phyloP scores from a whole-genome alignment of 345 rosid species.

The Aethionema arabicum region DNA sequence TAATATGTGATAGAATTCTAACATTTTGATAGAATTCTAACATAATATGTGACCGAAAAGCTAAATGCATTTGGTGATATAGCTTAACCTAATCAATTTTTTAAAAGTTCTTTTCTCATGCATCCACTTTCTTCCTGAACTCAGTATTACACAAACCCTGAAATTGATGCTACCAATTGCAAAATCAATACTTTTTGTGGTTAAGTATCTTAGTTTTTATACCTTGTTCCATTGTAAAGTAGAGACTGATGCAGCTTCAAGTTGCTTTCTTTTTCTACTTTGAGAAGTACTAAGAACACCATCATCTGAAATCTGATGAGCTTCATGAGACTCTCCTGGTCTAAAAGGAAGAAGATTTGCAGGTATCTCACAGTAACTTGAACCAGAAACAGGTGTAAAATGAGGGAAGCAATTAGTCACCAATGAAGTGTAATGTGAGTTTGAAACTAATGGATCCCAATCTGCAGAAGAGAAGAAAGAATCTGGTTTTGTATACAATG shows the following conservation, averaged over 20 bases:
- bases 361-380: constrained; percentile 51
- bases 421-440: constrained; percentile 51
- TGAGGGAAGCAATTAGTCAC: constrained; percentile 48
- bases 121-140: too few species aligned
- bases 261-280: constrained; percentile 58
- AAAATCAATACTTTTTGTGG: too few species aligned
- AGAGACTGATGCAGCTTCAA: constrained; percentile 43
- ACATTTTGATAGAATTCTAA: too few species aligned
- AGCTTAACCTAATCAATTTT: too few species aligned
- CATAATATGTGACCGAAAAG: too few species aligned
- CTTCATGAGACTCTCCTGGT: constrained; percentile 44
- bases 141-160: too few species aligned
- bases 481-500: constrained; percentile 46
- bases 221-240: constrained; percentile 59
- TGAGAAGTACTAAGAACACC: constrained; percentile 47
- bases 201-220: not conserved
- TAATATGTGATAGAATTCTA: too few species aligned
- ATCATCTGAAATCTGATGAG: constrained; percentile 53
- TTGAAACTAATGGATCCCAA: constrained; percentile 75
- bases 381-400: constrained; percentile 51
- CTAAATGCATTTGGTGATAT: too few species aligned
- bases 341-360: constrained; percentile 54
- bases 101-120: too few species aligned
- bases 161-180: too few species aligned
- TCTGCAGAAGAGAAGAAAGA: constrained; percentile 71